These are phyloP conservation scores for Colletotrichum cereale DNA, from an alignment of 2,329 filamentous ascomycete species.

Conservation along the genomic window DNA sequence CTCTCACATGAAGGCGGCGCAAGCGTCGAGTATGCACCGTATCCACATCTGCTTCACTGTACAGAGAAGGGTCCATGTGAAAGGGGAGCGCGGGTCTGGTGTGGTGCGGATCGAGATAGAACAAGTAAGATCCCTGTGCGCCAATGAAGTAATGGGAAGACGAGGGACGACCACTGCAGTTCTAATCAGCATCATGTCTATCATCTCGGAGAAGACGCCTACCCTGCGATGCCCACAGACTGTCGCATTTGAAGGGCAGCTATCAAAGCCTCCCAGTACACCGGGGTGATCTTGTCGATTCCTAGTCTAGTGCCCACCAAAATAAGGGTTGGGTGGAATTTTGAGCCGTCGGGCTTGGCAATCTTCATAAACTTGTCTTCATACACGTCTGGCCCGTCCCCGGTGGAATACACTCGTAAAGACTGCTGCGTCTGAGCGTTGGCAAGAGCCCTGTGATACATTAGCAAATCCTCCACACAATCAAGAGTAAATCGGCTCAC, in stretches of 20 bases:
- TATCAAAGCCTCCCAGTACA: conserved; percentile 95
- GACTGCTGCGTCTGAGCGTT: conserved; percentile 70
- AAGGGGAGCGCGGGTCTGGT: conserved; percentile 82
- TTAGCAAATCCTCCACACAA: conserved; percentile 10
- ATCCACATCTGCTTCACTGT: conserved; percentile 79
- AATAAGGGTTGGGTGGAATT: conserved; percentile 87
- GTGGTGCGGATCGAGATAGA: conserved; percentile 95
- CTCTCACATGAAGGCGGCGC: conserved; percentile 83
- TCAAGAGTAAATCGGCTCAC: conserved; percentile 64
- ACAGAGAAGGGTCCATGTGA: conserved; percentile 66
- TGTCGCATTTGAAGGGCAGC: conserved; percentile 87
- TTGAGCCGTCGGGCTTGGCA: conserved; percentile 74
- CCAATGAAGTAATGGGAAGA: conserved; percentile 79
- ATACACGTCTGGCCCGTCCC: conserved; percentile 92
- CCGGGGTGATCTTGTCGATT: conserved; percentile 92
- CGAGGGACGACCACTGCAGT: conserved; percentile 83
- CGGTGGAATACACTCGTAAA: conserved; percentile 88
- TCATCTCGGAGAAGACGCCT: conserved; percentile 48
- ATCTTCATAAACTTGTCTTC: conserved; percentile 87
- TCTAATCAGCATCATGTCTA: conserved; percentile 17
- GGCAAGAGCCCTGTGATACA: conserved; percentile 74
- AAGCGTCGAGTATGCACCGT: conserved; percentile 90
- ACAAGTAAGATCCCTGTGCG: conserved; percentile 79
- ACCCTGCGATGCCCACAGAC: conserved; percentile 97
- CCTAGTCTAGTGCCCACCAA: conserved; percentile 90